Conservation (phyloP, 805 yeast species). For the Lachancea lanzarotensis region DNA sequence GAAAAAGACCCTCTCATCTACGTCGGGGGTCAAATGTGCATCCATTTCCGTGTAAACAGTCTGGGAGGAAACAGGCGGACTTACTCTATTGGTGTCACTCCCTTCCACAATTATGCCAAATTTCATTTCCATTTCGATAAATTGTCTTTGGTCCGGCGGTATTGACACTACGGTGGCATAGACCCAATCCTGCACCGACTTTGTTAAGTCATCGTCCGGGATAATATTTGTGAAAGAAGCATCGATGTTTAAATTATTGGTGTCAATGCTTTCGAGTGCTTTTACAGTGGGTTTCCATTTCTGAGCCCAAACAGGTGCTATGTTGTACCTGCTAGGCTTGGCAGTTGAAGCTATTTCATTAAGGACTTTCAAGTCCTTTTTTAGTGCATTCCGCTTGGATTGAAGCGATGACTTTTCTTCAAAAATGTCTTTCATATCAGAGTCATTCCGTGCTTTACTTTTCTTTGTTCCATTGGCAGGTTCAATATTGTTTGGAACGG, state of each 20-base stretch:
- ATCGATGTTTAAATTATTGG: slow-evolving; percentile 32
- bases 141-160: slow-evolving; percentile 44
- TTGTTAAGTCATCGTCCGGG: slow-evolving; percentile 69
- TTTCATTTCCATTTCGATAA: slow-evolving; percentile 67
- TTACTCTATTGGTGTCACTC: slow-evolving; percentile 52
- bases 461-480: not conserved
- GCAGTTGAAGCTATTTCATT: slow-evolving; percentile 27
- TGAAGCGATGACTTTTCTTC: slow-evolving; percentile 27
- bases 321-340: slow-evolving; percentile 56
- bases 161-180: slow-evolving; percentile 72
- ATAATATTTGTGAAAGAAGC: slow-evolving; percentile 58
- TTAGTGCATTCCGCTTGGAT: slow-evolving; percentile 29
- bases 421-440: slow-evolving; percentile 22
- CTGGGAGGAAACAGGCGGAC: slow-evolving; percentile 63
- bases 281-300: slow-evolving; percentile 51
- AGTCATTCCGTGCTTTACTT: not conserved
- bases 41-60: slow-evolving; percentile 52
- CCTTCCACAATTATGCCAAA: slow-evolving; percentile 67
- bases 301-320: slow-evolving; percentile 80
- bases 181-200: slow-evolving; percentile 82
- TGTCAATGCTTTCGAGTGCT: slow-evolving; percentile 29
- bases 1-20: slow-evolving; percentile 55
- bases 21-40: slow-evolving; percentile 56
- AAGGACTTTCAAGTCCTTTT: slow-evolving; percentile 27
- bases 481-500: not conserved